These are phyloP conservation scores for Aspergillus brasiliensis DNA, from an alignment of 2,329 filamentous ascomycete genomes.

Conservation along the genomic window DNA sequence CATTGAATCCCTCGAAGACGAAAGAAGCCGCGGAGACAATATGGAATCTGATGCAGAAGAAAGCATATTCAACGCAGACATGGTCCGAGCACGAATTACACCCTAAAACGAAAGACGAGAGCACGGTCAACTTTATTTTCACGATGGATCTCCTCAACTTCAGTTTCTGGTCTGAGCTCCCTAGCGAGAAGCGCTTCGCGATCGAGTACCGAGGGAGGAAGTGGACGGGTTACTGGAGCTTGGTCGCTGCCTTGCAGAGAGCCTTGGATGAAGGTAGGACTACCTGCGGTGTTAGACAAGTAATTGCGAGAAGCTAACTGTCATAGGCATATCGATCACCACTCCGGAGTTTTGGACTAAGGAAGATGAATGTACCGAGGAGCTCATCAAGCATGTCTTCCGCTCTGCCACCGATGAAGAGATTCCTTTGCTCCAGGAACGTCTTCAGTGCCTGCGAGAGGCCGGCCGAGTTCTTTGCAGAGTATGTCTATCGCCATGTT, in stretches of 20 bases:
- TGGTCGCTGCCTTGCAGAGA: slow-evolving; percentile 83
- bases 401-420: slow-evolving; percentile 81
- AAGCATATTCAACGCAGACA: slow-evolving; percentile 77
- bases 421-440: slow-evolving; percentile 79
- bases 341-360: slow-evolving; percentile 84
- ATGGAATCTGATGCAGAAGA: slow-evolving; percentile 78
- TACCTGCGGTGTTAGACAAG: neutral
- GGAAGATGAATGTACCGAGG: slow-evolving; percentile 73
- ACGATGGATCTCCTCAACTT: slow-evolving; percentile 97
- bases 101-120: slow-evolving; percentile 77
- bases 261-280: slow-evolving; percentile 80
- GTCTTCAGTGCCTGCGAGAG: slow-evolving; percentile 78
- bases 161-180: slow-evolving; percentile 84
- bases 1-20: slow-evolving; percentile 78
- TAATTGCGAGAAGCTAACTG: slow-evolving; percentile 15
- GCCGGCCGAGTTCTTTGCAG: slow-evolving; percentile 78
- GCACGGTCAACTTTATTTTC: slow-evolving; percentile 88
- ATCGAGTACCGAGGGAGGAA: slow-evolving; percentile 77
- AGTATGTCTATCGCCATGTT: slow-evolving; percentile 49
- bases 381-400: slow-evolving; percentile 75
- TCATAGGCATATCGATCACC: slow-evolving; percentile 79
- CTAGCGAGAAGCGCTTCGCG: slow-evolving; percentile 72
- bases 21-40: slow-evolving; percentile 81
- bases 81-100: slow-evolving; percentile 92
- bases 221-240: slow-evolving; percentile 95